Evolutionary conservation across 2,329 filamentous ascomycete species (phyloP), one percentile per base, ranked within the genome.

Genomic region (Aspergillus hortae): DNA sequence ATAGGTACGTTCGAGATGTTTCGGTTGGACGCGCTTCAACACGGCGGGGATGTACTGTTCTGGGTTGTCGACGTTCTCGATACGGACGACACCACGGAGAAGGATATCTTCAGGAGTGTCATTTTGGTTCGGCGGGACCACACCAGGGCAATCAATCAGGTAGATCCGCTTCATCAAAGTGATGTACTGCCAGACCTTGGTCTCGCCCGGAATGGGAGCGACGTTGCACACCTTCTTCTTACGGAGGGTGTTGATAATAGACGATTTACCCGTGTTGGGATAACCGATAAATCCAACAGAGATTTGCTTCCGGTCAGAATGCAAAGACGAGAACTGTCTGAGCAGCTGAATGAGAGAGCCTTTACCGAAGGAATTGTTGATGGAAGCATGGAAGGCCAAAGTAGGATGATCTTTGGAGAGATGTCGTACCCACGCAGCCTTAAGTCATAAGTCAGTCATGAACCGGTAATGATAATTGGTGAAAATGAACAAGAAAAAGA

Each of bases 161-260:
- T 92, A 92, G 48, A 95, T 95, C 49, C 90, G 81, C 76, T 92
- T 95, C 89, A 95, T 96, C 54, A 97, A 74, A 2, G 91, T 96
- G 60, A 96, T 90, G 67, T 96, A 96, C 70, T 96, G 92, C 92
- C 94, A 97, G 27, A 96, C 89, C 74, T 96, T 97, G 32, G 92
- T 97, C 77, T 96, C 92, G 12, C 92, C 94, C 6, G 94, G 92
- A 56, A 97, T 96, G 5, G 92, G 94, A 6, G 94, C 94, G 3
- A 95, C 90, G 14, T 81, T 94, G 75, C 92, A 92, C 38, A 96
- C 92, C 70, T 94, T 92, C 78, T 96, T 97, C 71, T 91, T 92
- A 43, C 91, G 83, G 2, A 99, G 77, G 0, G 92, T 96, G 75
- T 99, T 99, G 75, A 99, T 97, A 61, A 99, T 94, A 41, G 89